Evolutionary conservation across 192 early-diverging fungal genomes (phyloP), one percentile per base, ranked within the genome.

Genomic region (Rhizophagus sp.): DNA sequence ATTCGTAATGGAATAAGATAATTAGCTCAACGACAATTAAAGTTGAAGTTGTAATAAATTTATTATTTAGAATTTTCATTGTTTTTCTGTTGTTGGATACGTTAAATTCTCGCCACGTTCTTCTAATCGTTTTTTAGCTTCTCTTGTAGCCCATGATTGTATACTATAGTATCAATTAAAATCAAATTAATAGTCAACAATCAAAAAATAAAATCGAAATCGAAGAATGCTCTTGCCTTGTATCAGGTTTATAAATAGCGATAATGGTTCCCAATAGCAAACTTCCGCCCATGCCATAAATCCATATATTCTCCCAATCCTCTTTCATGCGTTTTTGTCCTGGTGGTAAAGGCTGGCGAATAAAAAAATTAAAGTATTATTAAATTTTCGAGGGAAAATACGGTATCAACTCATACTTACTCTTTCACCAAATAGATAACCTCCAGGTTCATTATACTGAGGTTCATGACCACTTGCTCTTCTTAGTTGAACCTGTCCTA

Each of bases 381-480:
- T 24, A 52, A 65, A 49, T 79, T 66, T 22, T 30, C 30, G 39
- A 12, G 19, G 25, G 24, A 34, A 75, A 65, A 41, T 30, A n/a
- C 25, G 19, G 6, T 17, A 57, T 7, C 1, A 57, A 57, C 19
- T 57, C 17, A 52, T 49, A 68, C 75, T 30, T 24, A 93, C 92
- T 92, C 93, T 95, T 85, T 92, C 92, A 64, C 84, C 88, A 80
- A 95, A 94, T 57, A 95, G 87, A 80, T 93, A 91, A 78, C 93
- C 93, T 69, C 89, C 88, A 9, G 93, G 93, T 84, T 91, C 90
- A 83, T 93, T 93, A 81, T 86, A 93, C 27, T 88, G 81, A 52
- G 88, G 89, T 44, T 44, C 75, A 17, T 77, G 75, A n/a, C 68
- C 39, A 70, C 68, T 70, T 34, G 68, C 68, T 49, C 71, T 73